Base-by-base conservation (phyloP, 768 basidiomycete species). In the Pleurotus pulmonarius region DNA sequence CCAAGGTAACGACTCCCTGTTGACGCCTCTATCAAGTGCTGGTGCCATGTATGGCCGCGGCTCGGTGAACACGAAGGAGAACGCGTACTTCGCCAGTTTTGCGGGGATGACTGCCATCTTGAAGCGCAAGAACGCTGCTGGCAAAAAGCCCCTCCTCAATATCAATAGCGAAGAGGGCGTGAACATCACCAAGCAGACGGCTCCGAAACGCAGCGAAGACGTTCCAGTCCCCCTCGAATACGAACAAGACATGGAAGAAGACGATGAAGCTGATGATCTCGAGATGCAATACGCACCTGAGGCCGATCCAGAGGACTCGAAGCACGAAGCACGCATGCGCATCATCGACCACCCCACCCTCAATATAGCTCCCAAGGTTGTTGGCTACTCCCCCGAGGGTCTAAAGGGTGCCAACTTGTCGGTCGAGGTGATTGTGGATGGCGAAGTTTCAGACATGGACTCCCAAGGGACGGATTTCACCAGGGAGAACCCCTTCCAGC, bases 401-500 rank as follows among this genome's bases (percentile, higher is more conserved):
- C 59, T 77, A 59, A 67, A 74, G 65, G 70, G 63, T 3, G 70
- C 73, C 37, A 66, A 49, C 13, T 39, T 85, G 39, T 60, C 61
- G 0, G 58, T 72, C 41, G 55, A 65, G 9, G 65, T 78, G 34
- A 58, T 58, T 58, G 63, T 57, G 61, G 73, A 59, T 66, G 64
- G 58, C 63, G 63, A 7, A 56, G 37, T 54, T 8, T 40, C 18
- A 7, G 40, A 53, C 4, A 5, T 53, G 57, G 13, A 56, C 51
- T 0, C 56, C 56, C 51, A 39, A 0, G 15, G n/a, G n/a, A 53
- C 13, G 24, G 64, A 68, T 15, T 75, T 75, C 62, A 60, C 46
- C 24, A 67, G 58, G 63, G 60, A 67, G 46, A 85, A 85, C 60
- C 75, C 80, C 0, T 68, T 80, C 60, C 56, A 59, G 2, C 79